phyloP scores from a whole-genome alignment of 1,139 yeast genomes.

The Yamadazyma blattariae region DNA sequence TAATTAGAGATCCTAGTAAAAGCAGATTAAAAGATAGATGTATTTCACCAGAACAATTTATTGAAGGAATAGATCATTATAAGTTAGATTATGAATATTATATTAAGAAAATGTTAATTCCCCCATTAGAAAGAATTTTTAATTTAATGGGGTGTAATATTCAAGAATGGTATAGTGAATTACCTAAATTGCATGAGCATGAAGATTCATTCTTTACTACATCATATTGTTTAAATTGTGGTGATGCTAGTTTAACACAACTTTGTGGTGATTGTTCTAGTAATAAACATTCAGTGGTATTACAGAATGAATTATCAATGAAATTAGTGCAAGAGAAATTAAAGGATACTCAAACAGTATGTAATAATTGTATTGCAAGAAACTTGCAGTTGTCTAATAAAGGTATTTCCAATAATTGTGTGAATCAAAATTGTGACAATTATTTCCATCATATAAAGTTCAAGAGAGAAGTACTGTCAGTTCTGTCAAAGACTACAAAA shows the following conservation, averaged over 20 bases:
- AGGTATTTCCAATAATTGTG: slow-evolving; percentile 19
- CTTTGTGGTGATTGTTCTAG: slow-evolving; percentile 23
- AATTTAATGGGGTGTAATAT: slow-evolving; percentile 81
- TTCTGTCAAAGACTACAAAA: background rate
- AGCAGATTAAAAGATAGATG: slow-evolving; percentile 75
- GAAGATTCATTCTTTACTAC: slow-evolving; percentile 7
- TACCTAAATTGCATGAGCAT: slow-evolving; percentile 39
- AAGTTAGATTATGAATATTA: slow-evolving; percentile 80
- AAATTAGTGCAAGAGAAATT: slow-evolving; percentile 14
- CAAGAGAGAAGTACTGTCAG: background rate
- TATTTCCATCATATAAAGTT: slow-evolving; percentile 13
- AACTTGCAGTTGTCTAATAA: slow-evolving; percentile 17
- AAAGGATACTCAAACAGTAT: slow-evolving; percentile 16
- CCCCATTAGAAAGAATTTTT: slow-evolving; percentile 85
- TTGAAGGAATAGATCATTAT: slow-evolving; percentile 37
- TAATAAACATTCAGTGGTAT: slow-evolving; percentile 19
- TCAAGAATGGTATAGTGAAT: slow-evolving; percentile 70
- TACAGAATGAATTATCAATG: slow-evolving; percentile 17
- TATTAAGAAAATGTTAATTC: slow-evolving; percentile 76
- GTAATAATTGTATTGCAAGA: slow-evolving; percentile 24
- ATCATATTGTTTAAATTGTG: slow-evolving; percentile 26
- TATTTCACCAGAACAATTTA: slow-evolving; percentile 70
- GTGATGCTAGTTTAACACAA: slow-evolving; percentile 7
- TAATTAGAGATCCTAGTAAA: slow-evolving; percentile 63
- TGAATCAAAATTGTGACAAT: slow-evolving; percentile 29